Percentiles rank a stretch among this genome's conserved stretches.
Conservation (phyloP, 2,329 filamentous ascomycete genomes). For the Penicillium paneum region DNA sequence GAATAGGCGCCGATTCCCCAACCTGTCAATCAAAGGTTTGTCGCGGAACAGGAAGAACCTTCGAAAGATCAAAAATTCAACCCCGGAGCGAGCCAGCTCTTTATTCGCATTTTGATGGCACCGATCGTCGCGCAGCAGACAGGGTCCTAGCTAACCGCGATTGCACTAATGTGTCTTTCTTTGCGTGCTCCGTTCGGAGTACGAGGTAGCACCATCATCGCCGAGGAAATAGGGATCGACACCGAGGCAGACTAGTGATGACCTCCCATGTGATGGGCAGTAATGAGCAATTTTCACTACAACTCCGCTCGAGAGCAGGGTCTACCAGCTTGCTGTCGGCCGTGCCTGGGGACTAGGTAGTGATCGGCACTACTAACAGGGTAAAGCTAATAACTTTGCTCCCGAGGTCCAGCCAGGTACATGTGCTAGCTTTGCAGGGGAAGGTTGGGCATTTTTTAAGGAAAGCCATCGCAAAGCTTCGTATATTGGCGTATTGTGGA, state of each 20-base stretch:
- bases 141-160: constrained; percentile 1
- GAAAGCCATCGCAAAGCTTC: not conserved
- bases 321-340: not conserved
- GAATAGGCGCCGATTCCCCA: constrained; percentile 7
- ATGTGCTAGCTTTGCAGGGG: not conserved
- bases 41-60: constrained; percentile 8
- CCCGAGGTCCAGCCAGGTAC: constrained; percentile 7
- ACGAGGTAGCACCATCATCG: not conserved
- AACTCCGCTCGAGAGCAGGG: not conserved
- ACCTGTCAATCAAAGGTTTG: constrained; percentile 9
- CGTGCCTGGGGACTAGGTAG: constrained; percentile 3
- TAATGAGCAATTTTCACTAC: not conserved
- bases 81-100: not conserved
- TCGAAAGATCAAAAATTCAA: not conserved
- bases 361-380: constrained; percentile 2
- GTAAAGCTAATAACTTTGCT: not conserved
- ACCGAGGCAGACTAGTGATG: constrained; percentile 5
- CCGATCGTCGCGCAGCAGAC: not conserved
- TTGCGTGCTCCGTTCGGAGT: not conserved
- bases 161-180: not conserved
- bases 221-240: constrained; percentile 10
- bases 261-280: constrained; percentile 3
- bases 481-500: constrained; percentile 3
- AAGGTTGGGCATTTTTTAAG: not conserved
- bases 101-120: not conserved